Conservation (phyloP, 257 asterid genomes). For the Solanum gandarillasii region DNA sequence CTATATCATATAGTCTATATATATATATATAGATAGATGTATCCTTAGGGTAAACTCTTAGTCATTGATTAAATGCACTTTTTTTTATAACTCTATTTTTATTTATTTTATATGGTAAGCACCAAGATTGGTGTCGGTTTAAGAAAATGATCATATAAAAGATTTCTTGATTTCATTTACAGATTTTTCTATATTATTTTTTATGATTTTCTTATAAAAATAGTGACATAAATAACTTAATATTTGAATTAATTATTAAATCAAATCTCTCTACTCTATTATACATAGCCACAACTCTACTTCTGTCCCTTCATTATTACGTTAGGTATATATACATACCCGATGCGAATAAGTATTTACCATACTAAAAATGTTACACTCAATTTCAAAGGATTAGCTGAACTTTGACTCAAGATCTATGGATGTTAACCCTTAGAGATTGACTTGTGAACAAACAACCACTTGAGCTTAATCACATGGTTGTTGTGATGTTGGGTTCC, state of each 20-base stretch:
- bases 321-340: not conserved
- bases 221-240: not conserved
- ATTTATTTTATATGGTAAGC: not conserved
- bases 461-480: not conserved
- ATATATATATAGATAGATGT: not conserved
- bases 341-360: not conserved
- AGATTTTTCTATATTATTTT: not conserved
- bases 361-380: not conserved
- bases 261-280: not conserved
- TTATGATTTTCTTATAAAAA: not conserved
- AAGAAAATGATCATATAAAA: not conserved
- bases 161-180: not conserved
- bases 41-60: not conserved
- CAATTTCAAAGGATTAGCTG: not conserved
- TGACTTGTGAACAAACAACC: not conserved
- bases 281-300: not conserved
- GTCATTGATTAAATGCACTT: not conserved
- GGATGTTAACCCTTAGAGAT: not conserved
- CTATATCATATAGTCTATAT: not conserved
- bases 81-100: not conserved
- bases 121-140: not conserved
- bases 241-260: not conserved
- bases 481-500: not conserved
- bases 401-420: not conserved
- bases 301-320: not conserved